Evolutionary conservation across 2,329 filamentous ascomycete genomes (phyloP).

Genomic region (Ceratocystiopsis brevicomis): DNA sequence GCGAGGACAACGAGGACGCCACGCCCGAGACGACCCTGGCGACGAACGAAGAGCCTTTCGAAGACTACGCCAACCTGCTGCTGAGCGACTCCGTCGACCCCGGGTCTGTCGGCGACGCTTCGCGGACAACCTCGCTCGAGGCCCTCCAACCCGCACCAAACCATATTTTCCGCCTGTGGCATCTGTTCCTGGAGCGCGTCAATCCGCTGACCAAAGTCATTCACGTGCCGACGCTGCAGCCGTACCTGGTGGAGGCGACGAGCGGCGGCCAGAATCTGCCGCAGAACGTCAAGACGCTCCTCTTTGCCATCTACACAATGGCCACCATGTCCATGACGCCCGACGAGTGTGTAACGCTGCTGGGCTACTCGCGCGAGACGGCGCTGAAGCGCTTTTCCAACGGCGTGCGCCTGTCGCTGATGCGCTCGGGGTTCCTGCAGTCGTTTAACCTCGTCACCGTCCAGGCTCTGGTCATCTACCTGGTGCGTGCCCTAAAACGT

Average conservation of each 20-base stretch:
- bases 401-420: slow-evolving; percentile 30
- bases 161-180: slow-evolving; percentile 55
- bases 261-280: slow-evolving; percentile 34
- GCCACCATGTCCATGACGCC: slow-evolving; percentile 35
- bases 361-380: slow-evolving; percentile 29
- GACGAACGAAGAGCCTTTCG: slow-evolving; percentile 24
- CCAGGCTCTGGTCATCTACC: slow-evolving; percentile 38
- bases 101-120: slow-evolving; percentile 12
- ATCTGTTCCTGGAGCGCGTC: slow-evolving; percentile 53
- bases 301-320: slow-evolving; percentile 48
- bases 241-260: slow-evolving; percentile 43
- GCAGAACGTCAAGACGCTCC: slow-evolving; percentile 38
- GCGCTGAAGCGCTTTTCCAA: slow-evolving; percentile 32
- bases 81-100: slow-evolving; percentile 8
- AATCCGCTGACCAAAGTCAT: slow-evolving; percentile 56
- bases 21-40: slow-evolving; percentile 22
- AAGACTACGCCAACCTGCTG: slow-evolving; percentile 31
- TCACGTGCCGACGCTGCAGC: slow-evolving; percentile 51
- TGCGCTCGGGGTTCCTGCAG: slow-evolving; percentile 36
- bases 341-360: slow-evolving; percentile 33
- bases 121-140: slow-evolving; percentile 19
- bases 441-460: slow-evolving; percentile 38
- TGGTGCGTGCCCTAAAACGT: slow-evolving; percentile 24
- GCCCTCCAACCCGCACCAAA: slow-evolving; percentile 44
- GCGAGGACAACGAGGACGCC: slow-evolving; percentile 27